A percentile compares a stretch with the other conserved stretches of the same genome.
phyloP scores from a whole-genome alignment of 1,284 basidiomycete species.

The Sanghuangporus weigelae region DNA sequence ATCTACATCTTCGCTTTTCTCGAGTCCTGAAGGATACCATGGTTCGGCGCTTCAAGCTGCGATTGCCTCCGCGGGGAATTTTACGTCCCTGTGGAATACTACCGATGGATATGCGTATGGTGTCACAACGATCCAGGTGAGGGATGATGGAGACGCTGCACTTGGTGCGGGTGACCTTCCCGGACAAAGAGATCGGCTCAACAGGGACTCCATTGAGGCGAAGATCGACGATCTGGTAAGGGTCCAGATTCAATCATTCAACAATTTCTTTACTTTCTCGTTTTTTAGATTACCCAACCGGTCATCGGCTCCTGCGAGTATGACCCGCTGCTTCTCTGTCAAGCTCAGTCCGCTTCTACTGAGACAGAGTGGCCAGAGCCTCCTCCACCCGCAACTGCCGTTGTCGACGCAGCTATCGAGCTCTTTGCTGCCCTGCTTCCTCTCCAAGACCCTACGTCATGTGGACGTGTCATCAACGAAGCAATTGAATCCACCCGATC shows the following conservation, averaged over 20 bases:
- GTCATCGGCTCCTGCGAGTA: slow-evolving; percentile 85
- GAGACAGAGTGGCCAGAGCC: slow-evolving; percentile 51
- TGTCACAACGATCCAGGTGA: slow-evolving; percentile 67
- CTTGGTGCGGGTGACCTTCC: slow-evolving; percentile 28
- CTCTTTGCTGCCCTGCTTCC: slow-evolving; percentile 82
- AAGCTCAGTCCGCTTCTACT: slow-evolving; percentile 38
- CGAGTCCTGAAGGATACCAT: slow-evolving; percentile 73
- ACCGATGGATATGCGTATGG: slow-evolving; percentile 92
- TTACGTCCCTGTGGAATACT: slow-evolving; percentile 83
- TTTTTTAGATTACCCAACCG: slow-evolving; percentile 69
- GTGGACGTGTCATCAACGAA: slow-evolving; percentile 62
- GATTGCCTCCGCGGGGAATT: slow-evolving; percentile 83
- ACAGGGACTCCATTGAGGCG: slow-evolving; percentile 75
- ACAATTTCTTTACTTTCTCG: no score
- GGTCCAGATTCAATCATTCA: no score
- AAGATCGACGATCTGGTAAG: slow-evolving; percentile 71
- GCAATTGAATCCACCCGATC: slow-evolving; percentile 71
- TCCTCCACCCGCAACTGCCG: slow-evolving; percentile 75
- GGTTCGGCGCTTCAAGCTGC: slow-evolving; percentile 90
- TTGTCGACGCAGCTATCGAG: slow-evolving; percentile 86
- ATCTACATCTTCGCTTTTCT: slow-evolving; percentile 79
- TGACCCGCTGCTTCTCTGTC: slow-evolving; percentile 76
- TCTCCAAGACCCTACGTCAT: slow-evolving; percentile 68
- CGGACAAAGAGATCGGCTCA: slow-evolving; percentile 54
- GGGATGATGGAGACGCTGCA: slow-evolving; percentile 35